Percentiles rank a stretch among this genome's conserved stretches.
Evolutionary conservation across 345 rosid genomes (phyloP).

Genomic region (Microthlaspi erraticum): DNA sequence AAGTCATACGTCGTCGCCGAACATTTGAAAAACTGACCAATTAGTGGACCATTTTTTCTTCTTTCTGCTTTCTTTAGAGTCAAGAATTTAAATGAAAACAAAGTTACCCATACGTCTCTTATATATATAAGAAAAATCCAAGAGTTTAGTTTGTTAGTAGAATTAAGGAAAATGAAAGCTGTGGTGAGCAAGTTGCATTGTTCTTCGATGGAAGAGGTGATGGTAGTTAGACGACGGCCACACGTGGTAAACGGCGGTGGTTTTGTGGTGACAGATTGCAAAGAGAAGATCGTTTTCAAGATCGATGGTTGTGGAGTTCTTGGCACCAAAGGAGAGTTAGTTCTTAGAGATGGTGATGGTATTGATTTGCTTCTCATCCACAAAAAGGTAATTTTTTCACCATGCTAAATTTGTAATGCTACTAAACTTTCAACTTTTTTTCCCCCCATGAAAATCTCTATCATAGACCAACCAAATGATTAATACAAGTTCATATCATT

Average conservation of each 20-base stretch:
- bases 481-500: background rate
- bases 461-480: slow-evolving; percentile 12
- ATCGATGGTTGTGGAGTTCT: slow-evolving; percentile 86
- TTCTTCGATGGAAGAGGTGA: slow-evolving; percentile 55
- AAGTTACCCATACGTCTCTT: background rate
- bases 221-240: slow-evolving; percentile 79
- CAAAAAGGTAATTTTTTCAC: slow-evolving; percentile 56
- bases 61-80: slow-evolving; percentile 35
- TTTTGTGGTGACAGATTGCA: slow-evolving; percentile 75
- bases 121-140: background rate
- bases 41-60: slow-evolving; percentile 30
- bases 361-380: slow-evolving; percentile 70
- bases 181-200: slow-evolving; percentile 75
- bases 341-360: slow-evolving; percentile 61
- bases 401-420: slow-evolving; percentile 1
- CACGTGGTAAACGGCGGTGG: slow-evolving; percentile 80
- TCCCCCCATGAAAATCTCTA: background rate
- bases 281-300: slow-evolving; percentile 65
- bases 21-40: slow-evolving; percentile 37
- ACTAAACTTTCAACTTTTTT: background rate
- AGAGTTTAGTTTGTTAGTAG: slow-evolving; percentile 11
- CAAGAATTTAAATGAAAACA: slow-evolving; percentile 26
- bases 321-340: slow-evolving; percentile 64
- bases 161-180: slow-evolving; percentile 37
- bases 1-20: slow-evolving; percentile 32